phyloP scores from a whole-genome alignment of 2,329 filamentous ascomycete genomes.

The Parastagonospora avenae region DNA sequence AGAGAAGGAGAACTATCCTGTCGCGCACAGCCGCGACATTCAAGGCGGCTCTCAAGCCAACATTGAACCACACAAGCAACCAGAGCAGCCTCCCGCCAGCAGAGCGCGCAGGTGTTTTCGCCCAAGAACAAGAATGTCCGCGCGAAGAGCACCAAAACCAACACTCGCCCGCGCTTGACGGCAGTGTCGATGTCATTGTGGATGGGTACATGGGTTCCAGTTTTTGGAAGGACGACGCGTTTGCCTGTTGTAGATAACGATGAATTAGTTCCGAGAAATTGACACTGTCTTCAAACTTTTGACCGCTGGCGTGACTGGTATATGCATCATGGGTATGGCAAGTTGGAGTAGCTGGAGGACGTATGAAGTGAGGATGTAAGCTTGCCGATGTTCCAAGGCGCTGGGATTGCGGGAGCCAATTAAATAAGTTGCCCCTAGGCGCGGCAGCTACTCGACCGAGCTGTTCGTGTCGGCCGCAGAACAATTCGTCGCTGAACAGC shows the following conservation, averaged over 20 bases:
- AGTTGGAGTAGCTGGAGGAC: no score
- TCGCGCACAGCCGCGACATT: no score
- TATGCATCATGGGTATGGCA: background rate
- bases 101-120: constrained; percentile 24
- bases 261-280: no score
- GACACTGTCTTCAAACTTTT: no score
- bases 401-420: constrained; percentile 14
- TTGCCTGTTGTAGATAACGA: no score
- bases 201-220: constrained; percentile 18
- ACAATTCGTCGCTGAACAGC: constrained; percentile 5
- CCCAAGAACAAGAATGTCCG: constrained; percentile 26
- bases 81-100: constrained; percentile 31
- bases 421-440: constrained; percentile 19
- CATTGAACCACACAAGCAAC: constrained; percentile 26
- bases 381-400: constrained; percentile 4
- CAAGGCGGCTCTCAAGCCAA: no score
- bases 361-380: no score
- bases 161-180: constrained; percentile 23
- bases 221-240: no score
- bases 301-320: no score
- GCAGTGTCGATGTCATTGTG: no score
- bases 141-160: constrained; percentile 25
- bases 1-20: no score
- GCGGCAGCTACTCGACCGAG: constrained; percentile 18
- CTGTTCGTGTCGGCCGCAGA: constrained; percentile 13